phyloP scores from a whole-genome alignment of 768 basidiomycete species.

The Boletales sp. region DNA sequence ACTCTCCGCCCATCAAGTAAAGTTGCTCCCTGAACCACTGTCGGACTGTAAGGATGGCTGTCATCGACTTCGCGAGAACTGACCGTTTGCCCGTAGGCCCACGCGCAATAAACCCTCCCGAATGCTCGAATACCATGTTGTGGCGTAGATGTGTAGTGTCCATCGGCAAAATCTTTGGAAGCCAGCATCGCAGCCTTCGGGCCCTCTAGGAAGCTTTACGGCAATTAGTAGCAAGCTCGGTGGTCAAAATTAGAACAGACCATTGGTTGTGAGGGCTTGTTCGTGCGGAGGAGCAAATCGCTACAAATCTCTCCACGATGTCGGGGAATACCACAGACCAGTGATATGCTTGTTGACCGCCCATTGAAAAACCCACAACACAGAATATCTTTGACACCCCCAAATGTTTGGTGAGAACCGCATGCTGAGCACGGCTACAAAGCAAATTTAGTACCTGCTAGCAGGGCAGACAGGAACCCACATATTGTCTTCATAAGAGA shows the following conservation, averaged over 20 bases:
- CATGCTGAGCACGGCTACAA: conserved; percentile 49
- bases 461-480: conserved; percentile 16
- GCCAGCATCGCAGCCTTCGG: conserved; percentile 51
- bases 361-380: conserved; percentile 56
- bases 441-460: background rate
- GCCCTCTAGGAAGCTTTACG: conserved; percentile 55
- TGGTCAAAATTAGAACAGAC: conserved; percentile 22
- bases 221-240: background rate
- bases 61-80: conserved; percentile 9
- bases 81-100: conserved; percentile 59
- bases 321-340: conserved; percentile 59
- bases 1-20: conserved; percentile 43
- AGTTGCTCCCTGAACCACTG: conserved; percentile 56
- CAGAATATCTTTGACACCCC: conserved; percentile 16
- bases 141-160: conserved; percentile 48
- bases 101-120: conserved; percentile 54
- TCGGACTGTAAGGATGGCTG: background rate
- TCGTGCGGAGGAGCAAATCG: conserved; percentile 53
- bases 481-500: conserved; percentile 60
- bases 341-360: conserved; percentile 56
- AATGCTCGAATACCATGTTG: conserved; percentile 54
- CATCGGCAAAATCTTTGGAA: conserved; percentile 52
- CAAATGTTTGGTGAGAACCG: conserved; percentile 40
- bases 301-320: conserved; percentile 43
- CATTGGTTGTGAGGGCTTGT: conserved; percentile 57